Percentiles rank a stretch among this genome's conserved stretches.
Evolutionary conservation across 345 rosid genomes (phyloP).

Genomic region (Schrenkiella parvula): DNA sequence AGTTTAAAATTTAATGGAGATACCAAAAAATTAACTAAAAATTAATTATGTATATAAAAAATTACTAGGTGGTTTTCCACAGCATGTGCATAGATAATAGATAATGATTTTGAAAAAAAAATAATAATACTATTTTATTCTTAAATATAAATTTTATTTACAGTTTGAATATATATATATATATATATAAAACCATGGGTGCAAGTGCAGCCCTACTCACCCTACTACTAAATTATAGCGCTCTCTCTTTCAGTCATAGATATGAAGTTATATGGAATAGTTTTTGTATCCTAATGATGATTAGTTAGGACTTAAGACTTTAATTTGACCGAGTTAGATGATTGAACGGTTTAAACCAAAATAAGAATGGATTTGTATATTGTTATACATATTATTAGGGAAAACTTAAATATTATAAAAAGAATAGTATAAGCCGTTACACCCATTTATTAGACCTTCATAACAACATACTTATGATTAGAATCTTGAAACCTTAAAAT

Average conservation of each 20-base stretch:
- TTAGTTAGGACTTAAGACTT: background rate
- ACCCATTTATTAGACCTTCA: slow-evolving; percentile 5
- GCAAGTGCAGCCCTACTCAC: too few species aligned
- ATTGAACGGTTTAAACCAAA: background rate
- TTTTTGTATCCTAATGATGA: background rate
- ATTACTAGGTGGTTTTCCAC: too few species aligned
- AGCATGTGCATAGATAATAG: too few species aligned
- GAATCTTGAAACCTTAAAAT: background rate
- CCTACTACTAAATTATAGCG: background rate
- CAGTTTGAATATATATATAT: too few species aligned
- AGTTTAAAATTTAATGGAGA: too few species aligned
- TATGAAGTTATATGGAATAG: background rate
- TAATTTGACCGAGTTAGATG: background rate
- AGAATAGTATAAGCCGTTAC: slow-evolving; percentile 6
- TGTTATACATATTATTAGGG: background rate
- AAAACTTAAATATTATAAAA: background rate
- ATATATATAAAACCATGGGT: too few species aligned
- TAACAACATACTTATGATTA: background rate
- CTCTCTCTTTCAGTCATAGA: background rate
- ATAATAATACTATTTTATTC: too few species aligned
- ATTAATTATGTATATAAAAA: too few species aligned
- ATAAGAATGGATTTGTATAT: background rate
- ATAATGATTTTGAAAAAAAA: too few species aligned
- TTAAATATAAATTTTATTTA: too few species aligned
- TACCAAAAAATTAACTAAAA: too few species aligned